Percentiles rank a stretch among this genome's conserved stretches.
These are phyloP conservation scores for Apiotrichum gracile DNA, from an alignment of 1,284 basidiomycete species.

Conservation along the genomic window DNA sequence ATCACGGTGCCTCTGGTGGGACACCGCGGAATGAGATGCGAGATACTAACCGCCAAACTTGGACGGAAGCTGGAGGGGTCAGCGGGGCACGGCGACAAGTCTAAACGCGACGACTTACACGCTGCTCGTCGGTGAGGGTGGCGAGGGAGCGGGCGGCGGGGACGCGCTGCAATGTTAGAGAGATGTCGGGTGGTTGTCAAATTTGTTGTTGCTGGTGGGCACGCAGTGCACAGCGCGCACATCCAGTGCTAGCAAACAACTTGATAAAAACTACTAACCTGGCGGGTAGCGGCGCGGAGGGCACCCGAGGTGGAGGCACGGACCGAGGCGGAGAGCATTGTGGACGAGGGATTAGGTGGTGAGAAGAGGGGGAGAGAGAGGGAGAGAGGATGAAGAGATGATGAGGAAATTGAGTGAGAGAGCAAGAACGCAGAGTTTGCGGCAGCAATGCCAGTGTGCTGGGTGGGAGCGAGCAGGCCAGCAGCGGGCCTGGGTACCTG, in stretches of 20 bases:
- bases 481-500: no score
- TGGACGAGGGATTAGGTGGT: slow-evolving; percentile 1
- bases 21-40: background rate
- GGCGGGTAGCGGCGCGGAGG: slow-evolving; percentile 22
- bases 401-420: background rate
- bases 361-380: slow-evolving; percentile 2
- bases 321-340: slow-evolving; percentile 32
- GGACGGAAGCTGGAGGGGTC: slow-evolving; percentile 61
- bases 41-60: slow-evolving; percentile 85
- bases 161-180: slow-evolving; percentile 19
- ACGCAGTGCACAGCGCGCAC: no score
- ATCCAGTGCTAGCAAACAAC: no score
- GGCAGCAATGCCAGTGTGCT: no score
- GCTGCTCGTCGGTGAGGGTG: slow-evolving; percentile 36
- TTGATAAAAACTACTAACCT: slow-evolving; percentile 11
- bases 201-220: slow-evolving; percentile 7
- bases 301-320: slow-evolving; percentile 26
- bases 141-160: slow-evolving; percentile 38
- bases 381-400: background rate
- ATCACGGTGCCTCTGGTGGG: no score
- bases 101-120: slow-evolving; percentile 24
- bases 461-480: no score
- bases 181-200: background rate
- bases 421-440: background rate
- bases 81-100: background rate